Conservation (phyloP, 169 alveolate genomes). For the Cryptosporidium bovis region DNA sequence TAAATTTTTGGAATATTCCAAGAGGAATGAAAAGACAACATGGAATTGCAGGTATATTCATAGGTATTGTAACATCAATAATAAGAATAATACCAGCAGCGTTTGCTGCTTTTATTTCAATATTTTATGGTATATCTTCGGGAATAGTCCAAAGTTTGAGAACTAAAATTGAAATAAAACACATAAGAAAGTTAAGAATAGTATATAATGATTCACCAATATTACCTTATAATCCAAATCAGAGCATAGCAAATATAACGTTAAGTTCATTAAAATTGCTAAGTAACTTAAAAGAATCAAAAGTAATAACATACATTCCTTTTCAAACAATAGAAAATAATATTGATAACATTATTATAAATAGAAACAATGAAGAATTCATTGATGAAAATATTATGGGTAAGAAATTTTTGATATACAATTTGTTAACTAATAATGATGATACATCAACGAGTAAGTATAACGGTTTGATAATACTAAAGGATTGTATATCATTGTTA, state of each 20-base stretch:
- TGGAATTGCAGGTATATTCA: constrained; percentile 16
- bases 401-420: constrained; percentile 40
- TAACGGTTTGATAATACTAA: constrained; percentile 29
- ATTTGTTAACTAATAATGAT: constrained; percentile 6
- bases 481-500: constrained; percentile 23
- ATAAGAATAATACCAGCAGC: constrained; percentile 57
- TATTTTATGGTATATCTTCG: constrained; percentile 54
- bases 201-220: constrained; percentile 26
- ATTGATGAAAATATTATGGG: neutral
- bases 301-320: constrained; percentile 20
- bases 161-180: constrained; percentile 16
- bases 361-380: neutral
- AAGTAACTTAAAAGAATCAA: constrained; percentile 16
- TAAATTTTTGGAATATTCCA: constrained; percentile 59
- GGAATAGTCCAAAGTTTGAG: constrained; percentile 55
- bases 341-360: constrained; percentile 10
- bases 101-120: constrained; percentile 24
- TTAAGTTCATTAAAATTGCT: constrained; percentile 20
- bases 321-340: constrained; percentile 11
- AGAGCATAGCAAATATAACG: constrained; percentile 23
- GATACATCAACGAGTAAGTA: constrained; percentile 4
- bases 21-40: constrained; percentile 3
- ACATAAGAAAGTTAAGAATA: constrained; percentile 32
- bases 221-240: constrained; percentile 20
- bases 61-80: constrained; percentile 22